phyloP scores from a whole-genome alignment of 176 grass and related monocot species.

The Ananas comosus region DNA sequence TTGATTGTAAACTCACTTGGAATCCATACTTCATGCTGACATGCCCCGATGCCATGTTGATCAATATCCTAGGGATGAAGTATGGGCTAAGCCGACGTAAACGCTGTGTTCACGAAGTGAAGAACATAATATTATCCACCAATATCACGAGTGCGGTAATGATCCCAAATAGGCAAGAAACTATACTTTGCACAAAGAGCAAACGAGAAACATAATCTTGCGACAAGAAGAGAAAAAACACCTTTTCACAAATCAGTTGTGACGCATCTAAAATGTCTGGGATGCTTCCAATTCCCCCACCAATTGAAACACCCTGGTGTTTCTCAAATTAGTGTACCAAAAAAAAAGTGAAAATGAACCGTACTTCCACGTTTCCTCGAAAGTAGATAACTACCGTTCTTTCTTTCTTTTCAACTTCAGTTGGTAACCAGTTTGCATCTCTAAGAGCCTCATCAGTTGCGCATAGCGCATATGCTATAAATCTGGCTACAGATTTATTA shows the following conservation, averaged over 20 bases:
- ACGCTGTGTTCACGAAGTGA: constrained; percentile 32
- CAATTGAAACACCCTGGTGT: constrained; percentile 84
- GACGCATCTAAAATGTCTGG: constrained; percentile 76
- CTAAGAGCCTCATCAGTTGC: constrained; percentile 84
- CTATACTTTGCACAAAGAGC: background rate
- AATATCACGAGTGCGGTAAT: background rate
- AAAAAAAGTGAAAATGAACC: background rate
- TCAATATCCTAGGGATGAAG: constrained; percentile 88
- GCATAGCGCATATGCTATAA: constrained; percentile 88
- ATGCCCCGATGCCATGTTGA: constrained; percentile 98
- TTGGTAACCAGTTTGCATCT: constrained; percentile 77
- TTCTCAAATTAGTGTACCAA: constrained; percentile 19
- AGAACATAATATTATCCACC: constrained; percentile 1
- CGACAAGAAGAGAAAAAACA: constrained; percentile 10
- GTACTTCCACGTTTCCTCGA: background rate
- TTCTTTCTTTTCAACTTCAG: constrained; percentile 54
- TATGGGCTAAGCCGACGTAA: constrained; percentile 78
- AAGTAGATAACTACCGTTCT: constrained; percentile 51
- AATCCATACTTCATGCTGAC: constrained; percentile 95
- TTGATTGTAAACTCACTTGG: constrained; percentile 38
- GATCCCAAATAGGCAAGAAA: background rate
- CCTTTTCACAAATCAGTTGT: constrained; percentile 75
- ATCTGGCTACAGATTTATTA: constrained; percentile 67
- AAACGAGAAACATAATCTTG: constrained; percentile 16
- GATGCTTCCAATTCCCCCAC: constrained; percentile 86